These are phyloP conservation scores for Ceratocystis harringtonii DNA, from an alignment of 2,329 filamentous ascomycete species.

Conservation along the genomic window DNA sequence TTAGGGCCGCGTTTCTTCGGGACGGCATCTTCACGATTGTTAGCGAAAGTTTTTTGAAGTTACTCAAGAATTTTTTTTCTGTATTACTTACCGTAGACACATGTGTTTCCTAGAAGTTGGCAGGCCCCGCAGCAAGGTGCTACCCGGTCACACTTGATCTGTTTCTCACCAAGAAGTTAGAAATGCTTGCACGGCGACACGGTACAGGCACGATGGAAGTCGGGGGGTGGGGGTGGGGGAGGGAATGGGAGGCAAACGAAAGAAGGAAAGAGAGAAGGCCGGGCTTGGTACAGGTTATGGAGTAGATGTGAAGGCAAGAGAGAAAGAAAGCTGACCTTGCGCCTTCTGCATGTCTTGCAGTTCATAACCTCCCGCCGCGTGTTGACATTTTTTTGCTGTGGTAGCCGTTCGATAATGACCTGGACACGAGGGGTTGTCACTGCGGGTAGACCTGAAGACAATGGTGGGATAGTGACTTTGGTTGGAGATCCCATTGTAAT, in stretches of 20 bases:
- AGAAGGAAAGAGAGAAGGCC: no score
- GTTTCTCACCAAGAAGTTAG: slow-evolving; percentile 1
- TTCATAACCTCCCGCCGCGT: slow-evolving; percentile 87
- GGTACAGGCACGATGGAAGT: no score
- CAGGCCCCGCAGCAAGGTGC: slow-evolving; percentile 78
- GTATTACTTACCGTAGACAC: slow-evolving; percentile 58
- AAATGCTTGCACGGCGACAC: neutral
- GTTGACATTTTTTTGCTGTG: slow-evolving; percentile 51
- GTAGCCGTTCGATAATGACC: slow-evolving; percentile 67
- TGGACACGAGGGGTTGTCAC: slow-evolving; percentile 55
- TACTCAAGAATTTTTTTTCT: neutral
- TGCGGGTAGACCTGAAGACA: slow-evolving; percentile 18
- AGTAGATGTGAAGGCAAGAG: neutral
- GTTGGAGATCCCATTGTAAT: neutral
- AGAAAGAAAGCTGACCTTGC: slow-evolving; percentile 48
- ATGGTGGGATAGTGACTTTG: neutral
- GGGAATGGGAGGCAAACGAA: no score
- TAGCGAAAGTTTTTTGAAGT: neutral
- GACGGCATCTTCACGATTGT: slow-evolving; percentile 49
- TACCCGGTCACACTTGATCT: slow-evolving; percentile 87
- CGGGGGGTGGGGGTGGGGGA: no score
- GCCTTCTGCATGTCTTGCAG: slow-evolving; percentile 84
- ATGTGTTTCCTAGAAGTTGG: slow-evolving; percentile 75
- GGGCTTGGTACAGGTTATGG: no score
- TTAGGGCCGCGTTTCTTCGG: slow-evolving; percentile 84